Percentiles rank a stretch among this genome's conserved stretches.
These are phyloP conservation scores for Piloderma croceum DNA, from an alignment of 768 basidiomycete species.

Conservation along the genomic window DNA sequence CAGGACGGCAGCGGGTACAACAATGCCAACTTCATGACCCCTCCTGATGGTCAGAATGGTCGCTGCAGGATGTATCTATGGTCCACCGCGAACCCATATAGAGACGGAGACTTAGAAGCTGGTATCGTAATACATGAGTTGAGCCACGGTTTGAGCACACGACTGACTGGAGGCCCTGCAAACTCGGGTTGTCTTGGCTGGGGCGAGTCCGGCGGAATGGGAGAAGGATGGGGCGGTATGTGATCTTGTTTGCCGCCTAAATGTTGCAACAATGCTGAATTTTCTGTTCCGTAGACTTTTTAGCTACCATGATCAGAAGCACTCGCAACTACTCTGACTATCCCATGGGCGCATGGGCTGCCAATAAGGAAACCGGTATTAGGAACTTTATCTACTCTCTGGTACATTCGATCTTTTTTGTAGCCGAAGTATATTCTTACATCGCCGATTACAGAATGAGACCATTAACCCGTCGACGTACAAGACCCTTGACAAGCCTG, in stretches of 20 bases:
- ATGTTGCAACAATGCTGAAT: slow-evolving; percentile 3
- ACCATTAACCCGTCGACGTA: slow-evolving; percentile 86
- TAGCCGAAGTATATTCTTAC: too few relatives aligned
- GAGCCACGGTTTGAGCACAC: slow-evolving; percentile 86
- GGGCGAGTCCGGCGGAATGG: slow-evolving; percentile 97
- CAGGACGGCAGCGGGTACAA: slow-evolving; percentile 94
- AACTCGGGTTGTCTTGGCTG: slow-evolving; percentile 93
- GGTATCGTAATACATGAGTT: slow-evolving; percentile 95
- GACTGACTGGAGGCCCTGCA: slow-evolving; percentile 88
- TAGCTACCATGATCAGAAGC: slow-evolving; percentile 85
- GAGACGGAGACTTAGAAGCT: slow-evolving; percentile 93
- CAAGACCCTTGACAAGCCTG: slow-evolving; percentile 89
- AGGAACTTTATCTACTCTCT: slow-evolving; percentile 84
- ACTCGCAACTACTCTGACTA: slow-evolving; percentile 68
- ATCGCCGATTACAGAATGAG: slow-evolving; percentile 35
- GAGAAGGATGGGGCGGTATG: slow-evolving; percentile 89
- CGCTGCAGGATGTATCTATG: slow-evolving; percentile 97
- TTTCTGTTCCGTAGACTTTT: slow-evolving; percentile 46
- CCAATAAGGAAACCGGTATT: slow-evolving; percentile 71
- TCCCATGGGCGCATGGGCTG: slow-evolving; percentile 94
- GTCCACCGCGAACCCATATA: slow-evolving; percentile 85
- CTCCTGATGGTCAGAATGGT: slow-evolving; percentile 79
- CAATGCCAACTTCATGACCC: slow-evolving; percentile 89
- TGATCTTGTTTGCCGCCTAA: slow-evolving; percentile 2
- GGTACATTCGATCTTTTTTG: slow-evolving; percentile 27